phyloP scores from a whole-genome alignment of 768 basidiomycete genomes.

The Suillus spraguei region DNA sequence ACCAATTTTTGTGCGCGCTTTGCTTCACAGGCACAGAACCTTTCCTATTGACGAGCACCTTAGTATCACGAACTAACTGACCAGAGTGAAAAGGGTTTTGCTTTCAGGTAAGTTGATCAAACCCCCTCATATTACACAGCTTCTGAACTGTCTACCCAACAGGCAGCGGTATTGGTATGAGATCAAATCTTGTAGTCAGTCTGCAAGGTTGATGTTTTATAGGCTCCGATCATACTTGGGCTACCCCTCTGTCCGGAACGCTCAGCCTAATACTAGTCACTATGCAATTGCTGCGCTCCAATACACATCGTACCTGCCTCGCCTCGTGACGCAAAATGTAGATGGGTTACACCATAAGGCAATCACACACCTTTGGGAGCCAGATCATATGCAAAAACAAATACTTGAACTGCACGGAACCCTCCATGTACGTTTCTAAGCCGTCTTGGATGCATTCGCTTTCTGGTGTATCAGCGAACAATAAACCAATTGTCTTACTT shows the following conservation, averaged over 20 bases:
- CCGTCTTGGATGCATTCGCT: neutral
- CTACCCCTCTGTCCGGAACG: conserved; percentile 84
- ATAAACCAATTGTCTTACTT: conserved; percentile 18
- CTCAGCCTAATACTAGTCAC: conserved; percentile 88
- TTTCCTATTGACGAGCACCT: conserved; percentile 20
- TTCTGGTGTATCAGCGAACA: neutral
- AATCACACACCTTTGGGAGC: conserved; percentile 46
- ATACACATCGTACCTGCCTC: conserved; percentile 58
- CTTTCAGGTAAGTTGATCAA: conserved; percentile 59
- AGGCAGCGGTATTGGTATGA: conserved; percentile 86
- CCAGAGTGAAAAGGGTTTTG: conserved; percentile 62
- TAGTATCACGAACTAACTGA: conserved; percentile 85
- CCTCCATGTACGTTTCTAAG: conserved; percentile 58
- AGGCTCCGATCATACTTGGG: conserved; percentile 79
- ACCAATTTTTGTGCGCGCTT: conserved; percentile 53
- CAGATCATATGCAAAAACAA: conserved; percentile 35
- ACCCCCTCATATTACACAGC: neutral
- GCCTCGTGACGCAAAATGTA: conserved; percentile 88
- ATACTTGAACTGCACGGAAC: conserved; percentile 91
- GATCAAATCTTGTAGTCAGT: neutral
- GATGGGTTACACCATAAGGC: conserved; percentile 93
- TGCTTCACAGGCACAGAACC: neutral
- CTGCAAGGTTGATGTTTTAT: neutral
- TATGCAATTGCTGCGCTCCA: conserved; percentile 84
- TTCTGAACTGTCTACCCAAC: conserved; percentile 8